A percentile compares a stretch with the other conserved stretches of the same genome.
These are phyloP conservation scores for Paecilomyces fulvus DNA, from an alignment of 2,329 filamentous ascomycete genomes.

Conservation along the genomic window DNA sequence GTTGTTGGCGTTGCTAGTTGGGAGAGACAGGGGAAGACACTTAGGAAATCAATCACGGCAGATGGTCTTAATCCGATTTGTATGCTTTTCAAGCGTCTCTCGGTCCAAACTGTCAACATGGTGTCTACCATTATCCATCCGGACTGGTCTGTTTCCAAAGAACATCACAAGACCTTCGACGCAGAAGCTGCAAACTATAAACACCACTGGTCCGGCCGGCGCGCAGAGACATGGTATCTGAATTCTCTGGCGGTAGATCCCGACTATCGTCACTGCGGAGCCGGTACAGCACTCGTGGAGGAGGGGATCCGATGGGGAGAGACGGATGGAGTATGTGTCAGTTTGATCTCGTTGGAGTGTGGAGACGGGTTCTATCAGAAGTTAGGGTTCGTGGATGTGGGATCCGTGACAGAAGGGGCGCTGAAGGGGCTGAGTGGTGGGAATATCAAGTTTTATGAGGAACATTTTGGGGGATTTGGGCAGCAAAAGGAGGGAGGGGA, in stretches of 20 bases:
- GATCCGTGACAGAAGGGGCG: constrained; percentile 23
- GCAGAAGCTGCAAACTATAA: constrained; percentile 20
- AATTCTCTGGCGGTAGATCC: constrained; percentile 32
- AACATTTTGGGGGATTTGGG: not conserved
- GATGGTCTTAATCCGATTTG: not conserved
- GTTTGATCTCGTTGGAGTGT: constrained; percentile 30
- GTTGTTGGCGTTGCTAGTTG: not conserved
- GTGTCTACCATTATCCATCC: not conserved
- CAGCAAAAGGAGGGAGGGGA: not conserved
- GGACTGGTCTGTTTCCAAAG: not conserved
- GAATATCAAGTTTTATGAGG: constrained; percentile 20
- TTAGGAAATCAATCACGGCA: not conserved
- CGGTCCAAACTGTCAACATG: not conserved
- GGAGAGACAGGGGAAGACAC: not conserved
- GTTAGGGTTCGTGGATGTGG: constrained; percentile 27
- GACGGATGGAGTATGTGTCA: constrained; percentile 28
- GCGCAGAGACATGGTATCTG: constrained; percentile 32
- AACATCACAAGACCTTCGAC: constrained; percentile 13
- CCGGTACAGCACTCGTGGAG: constrained; percentile 31
- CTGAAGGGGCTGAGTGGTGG: constrained; percentile 22
- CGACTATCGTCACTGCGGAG: constrained; percentile 27
- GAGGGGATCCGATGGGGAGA: constrained; percentile 35
- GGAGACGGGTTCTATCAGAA: constrained; percentile 35
- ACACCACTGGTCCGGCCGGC: constrained; percentile 19
- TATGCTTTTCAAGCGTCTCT: not conserved